A percentile compares a stretch with the other conserved stretches of the same genome.
These are phyloP conservation scores for Gossypium davidsonii DNA, from an alignment of 441 rosid species.

Conservation along the genomic window DNA sequence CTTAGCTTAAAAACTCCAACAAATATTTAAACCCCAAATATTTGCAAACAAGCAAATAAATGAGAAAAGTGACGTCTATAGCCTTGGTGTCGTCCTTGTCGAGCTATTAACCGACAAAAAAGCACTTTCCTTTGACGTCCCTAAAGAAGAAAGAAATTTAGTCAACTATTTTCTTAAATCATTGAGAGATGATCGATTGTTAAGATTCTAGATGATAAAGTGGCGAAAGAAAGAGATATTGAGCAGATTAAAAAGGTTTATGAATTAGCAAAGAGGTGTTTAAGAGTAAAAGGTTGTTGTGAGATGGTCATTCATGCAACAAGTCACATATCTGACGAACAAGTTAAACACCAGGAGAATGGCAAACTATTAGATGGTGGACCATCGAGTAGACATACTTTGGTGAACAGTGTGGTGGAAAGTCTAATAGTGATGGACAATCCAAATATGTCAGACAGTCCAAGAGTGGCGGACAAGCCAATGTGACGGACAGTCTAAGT, in stretches of 20 bases:
- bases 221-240: background rate
- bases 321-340: too few relatives aligned
- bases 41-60: background rate
- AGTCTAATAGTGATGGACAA: too few relatives aligned
- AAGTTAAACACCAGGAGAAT: too few relatives aligned
- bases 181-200: background rate
- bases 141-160: background rate
- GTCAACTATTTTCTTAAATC: background rate
- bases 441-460: too few relatives aligned
- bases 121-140: background rate
- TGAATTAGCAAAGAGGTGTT: background rate
- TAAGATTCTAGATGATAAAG: background rate
- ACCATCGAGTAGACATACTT: too few relatives aligned
- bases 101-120: background rate
- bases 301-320: too few relatives aligned
- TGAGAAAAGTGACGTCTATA: background rate
- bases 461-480: too few relatives aligned
- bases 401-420: too few relatives aligned
- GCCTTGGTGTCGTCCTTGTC: background rate
- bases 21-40: background rate
- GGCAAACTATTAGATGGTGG: too few relatives aligned
- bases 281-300: background rate
- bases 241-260: background rate
- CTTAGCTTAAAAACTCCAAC: too few relatives aligned
- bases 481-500: too few relatives aligned